Percentiles rank a stretch among this genome's conserved stretches.
phyloP scores from a whole-genome alignment of 495 filamentous ascomycete genomes.

The Oidiodendron maius region DNA sequence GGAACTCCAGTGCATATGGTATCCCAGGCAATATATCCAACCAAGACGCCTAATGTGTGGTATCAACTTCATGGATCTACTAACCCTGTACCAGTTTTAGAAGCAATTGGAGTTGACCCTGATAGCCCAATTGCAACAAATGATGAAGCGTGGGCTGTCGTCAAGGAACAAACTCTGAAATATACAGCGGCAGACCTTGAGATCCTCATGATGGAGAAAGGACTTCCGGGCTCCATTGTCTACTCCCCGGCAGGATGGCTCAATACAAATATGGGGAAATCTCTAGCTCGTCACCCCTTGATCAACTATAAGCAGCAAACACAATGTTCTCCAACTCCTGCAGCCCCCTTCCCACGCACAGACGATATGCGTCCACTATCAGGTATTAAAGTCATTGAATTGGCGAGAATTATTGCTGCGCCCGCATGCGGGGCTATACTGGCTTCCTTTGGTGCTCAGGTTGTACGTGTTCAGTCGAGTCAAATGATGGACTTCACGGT shows the following conservation, averaged over 20 bases:
- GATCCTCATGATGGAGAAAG: constrained; percentile 16
- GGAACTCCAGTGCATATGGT: too few relatives aligned
- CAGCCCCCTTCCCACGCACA: too few relatives aligned
- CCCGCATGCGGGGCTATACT: too few relatives aligned
- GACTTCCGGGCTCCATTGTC: constrained; percentile 26
- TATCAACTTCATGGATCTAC: constrained; percentile 22
- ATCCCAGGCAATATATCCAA: constrained; percentile 6
- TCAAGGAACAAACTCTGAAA: constrained; percentile 6
- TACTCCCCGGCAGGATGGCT: constrained; percentile 16
- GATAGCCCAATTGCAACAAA: constrained; percentile 14
- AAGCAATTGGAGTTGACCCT: constrained; percentile 18
- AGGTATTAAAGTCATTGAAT: too few relatives aligned
- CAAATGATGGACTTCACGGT: too few relatives aligned
- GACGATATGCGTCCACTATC: too few relatives aligned
- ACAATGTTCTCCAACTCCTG: too few relatives aligned
- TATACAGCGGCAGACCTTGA: constrained; percentile 21
- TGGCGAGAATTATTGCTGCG: too few relatives aligned
- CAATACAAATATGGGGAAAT: constrained; percentile 18
- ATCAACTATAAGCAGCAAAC: constrained; percentile 23
- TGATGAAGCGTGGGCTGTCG: constrained; percentile 18
- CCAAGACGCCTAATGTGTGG: constrained; percentile 16
- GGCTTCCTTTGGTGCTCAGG: too few relatives aligned
- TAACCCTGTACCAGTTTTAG: constrained; percentile 16
- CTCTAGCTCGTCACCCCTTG: constrained; percentile 18
- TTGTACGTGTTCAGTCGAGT: too few relatives aligned